These are phyloP conservation scores for Epichloe hybrida DNA, from an alignment of 2,329 filamentous ascomycete species.

Conservation along the genomic window DNA sequence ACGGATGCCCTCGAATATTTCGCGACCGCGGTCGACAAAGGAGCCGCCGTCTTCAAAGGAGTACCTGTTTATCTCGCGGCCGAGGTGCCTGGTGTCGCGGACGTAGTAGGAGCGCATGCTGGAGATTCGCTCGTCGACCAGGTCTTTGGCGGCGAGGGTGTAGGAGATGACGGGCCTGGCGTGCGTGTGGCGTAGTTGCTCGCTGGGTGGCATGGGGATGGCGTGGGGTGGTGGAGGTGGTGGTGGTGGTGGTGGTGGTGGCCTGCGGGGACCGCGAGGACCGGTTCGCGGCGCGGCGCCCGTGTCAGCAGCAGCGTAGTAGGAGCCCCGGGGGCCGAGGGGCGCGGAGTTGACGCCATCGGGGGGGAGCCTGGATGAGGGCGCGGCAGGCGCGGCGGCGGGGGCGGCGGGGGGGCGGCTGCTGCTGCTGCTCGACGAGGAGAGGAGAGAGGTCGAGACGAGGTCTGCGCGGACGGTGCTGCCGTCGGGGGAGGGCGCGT, in stretches of 20 bases:
- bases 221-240: neutral
- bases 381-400: no score
- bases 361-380: conserved; percentile 2
- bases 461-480: conserved; percentile 31
- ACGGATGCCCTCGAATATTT: conserved; percentile 52
- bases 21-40: conserved; percentile 60
- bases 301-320: neutral
- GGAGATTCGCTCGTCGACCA: conserved; percentile 52
- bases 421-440: neutral
- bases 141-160: conserved; percentile 47
- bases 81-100: conserved; percentile 27
- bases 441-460: conserved; percentile 4
- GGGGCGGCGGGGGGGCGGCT: conserved; percentile 2
- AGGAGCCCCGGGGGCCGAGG: conserved; percentile 19
- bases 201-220: neutral
- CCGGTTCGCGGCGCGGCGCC: conserved; percentile 1
- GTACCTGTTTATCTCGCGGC: conserved; percentile 49
- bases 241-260: conserved; percentile 2
- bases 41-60: conserved; percentile 54
- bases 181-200: conserved; percentile 19
- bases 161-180: conserved; percentile 30
- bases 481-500: conserved; percentile 42
- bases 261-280: neutral
- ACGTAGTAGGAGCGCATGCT: conserved; percentile 36
- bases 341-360: conserved; percentile 22